Evolutionary conservation across 2,329 filamentous ascomycete species (phyloP), one percentile per base, ranked within the genome.

Genomic region (Aspergillus niger): DNA sequence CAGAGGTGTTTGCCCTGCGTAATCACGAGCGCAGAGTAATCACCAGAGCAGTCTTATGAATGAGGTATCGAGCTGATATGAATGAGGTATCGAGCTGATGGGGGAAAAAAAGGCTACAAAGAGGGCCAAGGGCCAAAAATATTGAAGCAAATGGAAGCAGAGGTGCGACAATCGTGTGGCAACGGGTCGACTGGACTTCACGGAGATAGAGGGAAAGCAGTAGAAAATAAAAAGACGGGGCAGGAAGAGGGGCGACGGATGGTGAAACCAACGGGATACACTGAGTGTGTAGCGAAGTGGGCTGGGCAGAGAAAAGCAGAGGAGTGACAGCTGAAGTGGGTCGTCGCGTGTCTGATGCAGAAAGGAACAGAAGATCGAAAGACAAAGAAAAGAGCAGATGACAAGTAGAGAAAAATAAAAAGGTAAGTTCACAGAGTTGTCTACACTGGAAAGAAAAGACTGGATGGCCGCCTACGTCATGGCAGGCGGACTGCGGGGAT

Each of bases 381-480:
- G 30, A 15, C 51, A 30, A 58, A 20, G 47, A 49, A 53, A 15
- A 52, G 10, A 39, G 32, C 32, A 36, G 32, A 24, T 22, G 41
- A 44, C 17, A 44, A 13, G 10, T 15, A 15, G 11, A 36, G 11
- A 36, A 13, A 36, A 26, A 26, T 4, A 5, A 7, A 26, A 26
- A 26, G 26, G 26, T 26, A 26, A 26, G 26, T 26, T 26, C 4
- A 26, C 32, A 13, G 10, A 36, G 32, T 36, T 6, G 32, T 36
- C 32, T 36, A 36, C 11, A 13, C 11, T 36, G 5, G 32, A 13
- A 36, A 13, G 32, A 15, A 36, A 36, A 13, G 32, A 36, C 32
- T 5, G 32, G 11, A 15, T 24, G 43, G 41, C 22, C 22, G 22
- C 48, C 54, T 62, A 62, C 60, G 57, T 62, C 60, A 62, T 58